Conservation (phyloP, 1,139 yeast species). For the Pneumocystis sp. region DNA sequence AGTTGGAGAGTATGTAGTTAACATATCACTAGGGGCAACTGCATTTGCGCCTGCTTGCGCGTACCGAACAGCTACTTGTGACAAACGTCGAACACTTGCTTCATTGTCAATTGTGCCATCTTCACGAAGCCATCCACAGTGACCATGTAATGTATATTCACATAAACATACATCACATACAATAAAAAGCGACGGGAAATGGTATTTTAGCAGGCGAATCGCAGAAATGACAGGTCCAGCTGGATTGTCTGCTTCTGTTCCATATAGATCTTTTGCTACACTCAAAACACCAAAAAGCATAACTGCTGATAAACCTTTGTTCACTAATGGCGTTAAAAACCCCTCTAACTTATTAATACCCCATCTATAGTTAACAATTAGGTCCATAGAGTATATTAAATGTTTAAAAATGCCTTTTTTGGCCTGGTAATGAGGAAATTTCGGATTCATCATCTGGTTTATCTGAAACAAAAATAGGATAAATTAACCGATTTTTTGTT, state of each 20-base stretch:
- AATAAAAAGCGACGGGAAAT: slow-evolving; percentile 70
- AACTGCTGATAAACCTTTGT: slow-evolving; percentile 72
- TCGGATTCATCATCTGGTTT: slow-evolving; percentile 61
- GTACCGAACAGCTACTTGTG: slow-evolving; percentile 88
- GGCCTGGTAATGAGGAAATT: slow-evolving; percentile 72
- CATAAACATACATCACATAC: slow-evolving; percentile 94
- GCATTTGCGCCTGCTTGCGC: slow-evolving; percentile 62
- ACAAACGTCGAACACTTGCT: slow-evolving; percentile 62
- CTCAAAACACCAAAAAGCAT: slow-evolving; percentile 86
- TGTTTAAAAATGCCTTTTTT: slow-evolving; percentile 35
- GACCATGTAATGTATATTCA: slow-evolving; percentile 94
- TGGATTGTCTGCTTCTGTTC: slow-evolving; percentile 91
- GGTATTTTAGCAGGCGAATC: slow-evolving; percentile 43
- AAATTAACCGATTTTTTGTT: slow-evolving; percentile 55
- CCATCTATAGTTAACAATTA: slow-evolving; percentile 23
- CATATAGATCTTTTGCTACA: slow-evolving; percentile 63
- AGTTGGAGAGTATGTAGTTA: not conserved
- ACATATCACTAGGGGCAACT: slow-evolving; percentile 95
- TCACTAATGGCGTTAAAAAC: slow-evolving; percentile 52
- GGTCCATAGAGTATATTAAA: slow-evolving; percentile 1
- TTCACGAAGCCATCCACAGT: slow-evolving; percentile 77
- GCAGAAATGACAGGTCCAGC: slow-evolving; percentile 84
- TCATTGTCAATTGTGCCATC: slow-evolving; percentile 77
- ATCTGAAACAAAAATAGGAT: slow-evolving; percentile 79
- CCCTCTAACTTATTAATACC: slow-evolving; percentile 71